Evolutionary conservation across 192 early-diverging fungal species (phyloP).

Genomic region (Chytriomyces confervae): DNA sequence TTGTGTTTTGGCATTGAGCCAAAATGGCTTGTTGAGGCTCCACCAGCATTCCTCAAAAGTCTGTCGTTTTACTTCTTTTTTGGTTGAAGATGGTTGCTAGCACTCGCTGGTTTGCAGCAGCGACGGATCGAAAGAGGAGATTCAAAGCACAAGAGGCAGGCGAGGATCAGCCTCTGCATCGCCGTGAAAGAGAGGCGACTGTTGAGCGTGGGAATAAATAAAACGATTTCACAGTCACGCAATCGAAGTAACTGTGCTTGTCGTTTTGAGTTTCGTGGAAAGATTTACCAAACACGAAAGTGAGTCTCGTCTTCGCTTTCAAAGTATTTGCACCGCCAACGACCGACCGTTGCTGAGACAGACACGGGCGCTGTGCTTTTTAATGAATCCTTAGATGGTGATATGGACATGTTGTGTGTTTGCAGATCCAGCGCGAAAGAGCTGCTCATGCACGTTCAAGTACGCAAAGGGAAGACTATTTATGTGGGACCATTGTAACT

Average conservation of each 20-base stretch:
- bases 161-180: slow-evolving; percentile 92
- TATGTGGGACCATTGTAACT: slow-evolving; percentile 1
- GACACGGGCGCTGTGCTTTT: background rate
- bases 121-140: slow-evolving; percentile 92
- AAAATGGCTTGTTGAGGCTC: slow-evolving; percentile 93
- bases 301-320: no score
- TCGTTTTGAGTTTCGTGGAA: no score
- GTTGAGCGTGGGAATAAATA: slow-evolving; percentile 38
- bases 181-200: slow-evolving; percentile 94
- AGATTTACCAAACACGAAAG: no score
- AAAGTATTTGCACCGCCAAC: no score
- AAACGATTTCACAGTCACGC: no score
- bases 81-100: no score
- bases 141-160: slow-evolving; percentile 88
- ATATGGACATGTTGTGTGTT: background rate
- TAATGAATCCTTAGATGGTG: no score
- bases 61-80: background rate
- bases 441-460: slow-evolving; percentile 47
- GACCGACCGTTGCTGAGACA: no score
- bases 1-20: slow-evolving; percentile 87
- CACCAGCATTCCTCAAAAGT: slow-evolving; percentile 95
- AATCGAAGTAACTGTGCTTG: no score
- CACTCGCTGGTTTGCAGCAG: background rate
- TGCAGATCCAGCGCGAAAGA: slow-evolving; percentile 41
- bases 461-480: slow-evolving; percentile 16